Percentiles rank a stretch among this genome's conserved stretches.
Evolutionary conservation across 1,139 yeast species (phyloP).

Genomic region (Meyerozyma elateridarum): DNA sequence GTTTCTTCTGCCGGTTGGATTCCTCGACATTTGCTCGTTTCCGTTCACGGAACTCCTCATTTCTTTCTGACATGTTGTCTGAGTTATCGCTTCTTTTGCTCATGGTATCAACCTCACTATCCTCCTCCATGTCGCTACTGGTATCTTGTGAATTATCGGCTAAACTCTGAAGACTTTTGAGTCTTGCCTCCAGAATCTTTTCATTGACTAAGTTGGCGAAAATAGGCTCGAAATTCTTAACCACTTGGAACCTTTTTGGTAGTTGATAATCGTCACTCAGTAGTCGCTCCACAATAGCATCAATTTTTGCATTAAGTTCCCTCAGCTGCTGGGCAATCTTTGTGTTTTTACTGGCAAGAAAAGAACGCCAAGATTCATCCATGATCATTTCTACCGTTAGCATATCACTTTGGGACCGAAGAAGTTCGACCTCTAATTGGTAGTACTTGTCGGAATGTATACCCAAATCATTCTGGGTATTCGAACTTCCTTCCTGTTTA

Average conservation of each 20-base stretch:
- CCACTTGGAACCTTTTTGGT: neutral
- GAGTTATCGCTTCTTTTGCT: slow-evolving; percentile 1
- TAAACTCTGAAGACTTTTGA: too few relatives aligned
- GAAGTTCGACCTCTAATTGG: slow-evolving; percentile 60
- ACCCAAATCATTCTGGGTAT: slow-evolving; percentile 48
- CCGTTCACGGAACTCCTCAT: slow-evolving; percentile 1
- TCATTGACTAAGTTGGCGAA: slow-evolving; percentile 19
- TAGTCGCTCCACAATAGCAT: slow-evolving; percentile 10
- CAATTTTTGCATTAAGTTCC: slow-evolving; percentile 9
- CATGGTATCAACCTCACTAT: neutral
- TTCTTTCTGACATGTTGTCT: neutral
- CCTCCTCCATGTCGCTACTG: slow-evolving; percentile 6
- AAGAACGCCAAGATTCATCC: slow-evolving; percentile 44
- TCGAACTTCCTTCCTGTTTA: slow-evolving; percentile 7
- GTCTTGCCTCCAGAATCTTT: slow-evolving; percentile 13
- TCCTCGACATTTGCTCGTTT: slow-evolving; percentile 1
- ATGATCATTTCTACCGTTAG: slow-evolving; percentile 42
- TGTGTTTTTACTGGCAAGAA: slow-evolving; percentile 7
- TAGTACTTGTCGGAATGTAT: slow-evolving; percentile 70
- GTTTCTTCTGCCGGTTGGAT: slow-evolving; percentile 1
- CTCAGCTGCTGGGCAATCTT: slow-evolving; percentile 12
- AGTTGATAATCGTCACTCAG: slow-evolving; percentile 10
- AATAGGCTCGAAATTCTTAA: slow-evolving; percentile 14
- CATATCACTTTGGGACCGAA: slow-evolving; percentile 52
- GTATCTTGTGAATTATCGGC: slow-evolving; percentile 5